Percentiles rank a stretch among this genome's conserved stretches.
Evolutionary conservation across 768 basidiomycete genomes (phyloP).

Genomic region (Boletus coccyginus): DNA sequence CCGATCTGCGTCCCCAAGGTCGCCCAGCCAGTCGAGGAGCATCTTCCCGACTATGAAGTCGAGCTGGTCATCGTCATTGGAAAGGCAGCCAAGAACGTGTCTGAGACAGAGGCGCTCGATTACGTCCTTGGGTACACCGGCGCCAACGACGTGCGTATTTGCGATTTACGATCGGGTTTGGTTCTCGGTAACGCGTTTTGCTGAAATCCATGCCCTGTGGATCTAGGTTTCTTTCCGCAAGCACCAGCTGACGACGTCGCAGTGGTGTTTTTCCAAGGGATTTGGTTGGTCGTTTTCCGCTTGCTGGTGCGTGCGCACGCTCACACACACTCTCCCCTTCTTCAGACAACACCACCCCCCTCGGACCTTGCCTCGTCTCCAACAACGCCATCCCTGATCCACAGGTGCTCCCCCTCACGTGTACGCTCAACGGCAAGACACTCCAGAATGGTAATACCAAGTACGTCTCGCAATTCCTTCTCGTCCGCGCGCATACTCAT

Average conservation of each 20-base stretch:
- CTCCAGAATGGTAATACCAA: constrained; percentile 79
- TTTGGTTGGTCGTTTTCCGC: constrained; percentile 52
- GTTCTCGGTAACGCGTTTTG: neutral
- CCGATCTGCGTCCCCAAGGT: constrained; percentile 62
- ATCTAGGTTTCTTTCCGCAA: constrained; percentile 69
- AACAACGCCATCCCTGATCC: constrained; percentile 62
- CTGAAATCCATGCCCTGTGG: neutral
- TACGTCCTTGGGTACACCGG: constrained; percentile 84
- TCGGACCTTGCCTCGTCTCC: constrained; percentile 81
- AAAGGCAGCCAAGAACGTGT: constrained; percentile 75
- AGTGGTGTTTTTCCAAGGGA: constrained; percentile 87
- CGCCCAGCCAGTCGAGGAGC: constrained; percentile 66
- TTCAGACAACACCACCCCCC: constrained; percentile 47
- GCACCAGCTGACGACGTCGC: constrained; percentile 75
- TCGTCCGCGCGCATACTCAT: neutral
- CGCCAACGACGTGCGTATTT: constrained; percentile 63
- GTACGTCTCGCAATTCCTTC: constrained; percentile 32
- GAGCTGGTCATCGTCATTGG: constrained; percentile 83
- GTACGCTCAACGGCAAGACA: constrained; percentile 60
- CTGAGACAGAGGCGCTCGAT: constrained; percentile 76
- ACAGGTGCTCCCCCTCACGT: constrained; percentile 59
- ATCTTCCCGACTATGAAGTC: constrained; percentile 80
- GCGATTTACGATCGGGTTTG: neutral
- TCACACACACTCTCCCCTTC: neutral
- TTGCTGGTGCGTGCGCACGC: neutral